Evolutionary conservation across 106 monocot species (phyloP), one percentile per base, ranked within the genome.

Genomic region (Dendrobium nobile): DNA sequence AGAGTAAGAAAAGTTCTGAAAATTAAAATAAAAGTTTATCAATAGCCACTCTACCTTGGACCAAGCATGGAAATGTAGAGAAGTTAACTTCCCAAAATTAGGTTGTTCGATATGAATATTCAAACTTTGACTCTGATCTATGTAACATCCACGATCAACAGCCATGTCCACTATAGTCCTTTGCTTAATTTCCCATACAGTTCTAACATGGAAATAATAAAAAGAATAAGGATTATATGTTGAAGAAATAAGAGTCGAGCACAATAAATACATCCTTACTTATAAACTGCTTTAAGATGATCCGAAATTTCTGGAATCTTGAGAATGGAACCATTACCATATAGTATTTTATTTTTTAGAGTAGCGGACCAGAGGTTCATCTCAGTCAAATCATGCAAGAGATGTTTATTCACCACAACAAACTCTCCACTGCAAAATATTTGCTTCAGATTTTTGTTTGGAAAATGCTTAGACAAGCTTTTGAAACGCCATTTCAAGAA

Each of bases 371-470:
- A 96, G 19, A 96, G 47, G 44, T 87, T 91, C 93, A 92, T 90
- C 79, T 96, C 96, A 61, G 88, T 92, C 80, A 96, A 82, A 73
- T 96, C 96, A 85, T 96, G 93, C 26, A 96, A 85, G 43, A 96
- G 91, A 73, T 96, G 96, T 44, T 96, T 96, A 67, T 96, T 96
- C 74, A 96, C 96, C 41, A 96, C 93, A 54, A 93, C 96, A 78
- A 96, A 96, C 78, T 96, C 96, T 28, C 96, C 96, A 27, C 96
- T 96, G 83, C 4, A 85, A 56, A 51, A 61, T 47, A 54, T 55
- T 33, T 24, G 9, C 27, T 31, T 47, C 65, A 65, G 6, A 64
- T 5, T 61, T 48, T 24, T 19, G 13, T 16, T 55, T 54, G 43
- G 68, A 2, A 61, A 37, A 13, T 44, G 44, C 44, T 7, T 44